Evolutionary conservation across 176 grass and related monocot genomes (phyloP).

Genomic region (Oryza glaberrima): DNA sequence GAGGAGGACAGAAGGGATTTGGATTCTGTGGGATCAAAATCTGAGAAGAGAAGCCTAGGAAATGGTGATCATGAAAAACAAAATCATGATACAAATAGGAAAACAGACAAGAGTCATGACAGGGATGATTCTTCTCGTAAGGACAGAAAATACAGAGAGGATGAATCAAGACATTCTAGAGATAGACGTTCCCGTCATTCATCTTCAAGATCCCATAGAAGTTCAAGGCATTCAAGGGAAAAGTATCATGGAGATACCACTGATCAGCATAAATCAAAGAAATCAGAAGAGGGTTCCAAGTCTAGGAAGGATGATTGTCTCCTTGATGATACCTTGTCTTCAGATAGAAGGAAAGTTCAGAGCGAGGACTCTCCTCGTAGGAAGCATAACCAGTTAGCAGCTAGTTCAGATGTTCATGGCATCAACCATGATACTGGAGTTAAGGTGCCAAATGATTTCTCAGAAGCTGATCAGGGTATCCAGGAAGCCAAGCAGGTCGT

Average conservation of each 20-base stretch:
- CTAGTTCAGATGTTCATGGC: conserved; percentile 17
- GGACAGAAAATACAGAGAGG: conserved; percentile 37
- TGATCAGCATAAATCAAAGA: conserved; percentile 46
- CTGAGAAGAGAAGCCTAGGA: conserved; percentile 33
- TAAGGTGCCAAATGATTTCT: conserved; percentile 31
- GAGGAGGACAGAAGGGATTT: conserved; percentile 49
- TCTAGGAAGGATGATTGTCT: conserved; percentile 13
- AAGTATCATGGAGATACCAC: conserved; percentile 26
- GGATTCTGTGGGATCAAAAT: conserved; percentile 52
- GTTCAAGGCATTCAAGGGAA: conserved; percentile 52
- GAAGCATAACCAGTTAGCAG: conserved; percentile 4
- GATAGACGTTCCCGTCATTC: conserved; percentile 48
- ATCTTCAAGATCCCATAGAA: conserved; percentile 61
- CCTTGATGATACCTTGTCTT: conserved; percentile 20
- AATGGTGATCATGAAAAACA: conserved; percentile 20
- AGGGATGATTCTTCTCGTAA: conserved; percentile 39
- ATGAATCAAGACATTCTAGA: conserved; percentile 32
- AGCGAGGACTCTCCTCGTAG: conserved; percentile 19
- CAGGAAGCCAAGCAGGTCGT: not conserved
- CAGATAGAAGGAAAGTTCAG: conserved; percentile 35
- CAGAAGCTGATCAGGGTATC: conserved; percentile 20
- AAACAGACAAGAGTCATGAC: conserved; percentile 53
- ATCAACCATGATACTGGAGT: conserved; percentile 22
- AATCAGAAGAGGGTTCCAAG: conserved; percentile 41
- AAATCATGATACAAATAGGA: conserved; percentile 43